A percentile compares a stretch with the other conserved stretches of the same genome.
Evolutionary conservation across 208 protist species (phyloP).

Genomic region (Crithidia sp.): DNA sequence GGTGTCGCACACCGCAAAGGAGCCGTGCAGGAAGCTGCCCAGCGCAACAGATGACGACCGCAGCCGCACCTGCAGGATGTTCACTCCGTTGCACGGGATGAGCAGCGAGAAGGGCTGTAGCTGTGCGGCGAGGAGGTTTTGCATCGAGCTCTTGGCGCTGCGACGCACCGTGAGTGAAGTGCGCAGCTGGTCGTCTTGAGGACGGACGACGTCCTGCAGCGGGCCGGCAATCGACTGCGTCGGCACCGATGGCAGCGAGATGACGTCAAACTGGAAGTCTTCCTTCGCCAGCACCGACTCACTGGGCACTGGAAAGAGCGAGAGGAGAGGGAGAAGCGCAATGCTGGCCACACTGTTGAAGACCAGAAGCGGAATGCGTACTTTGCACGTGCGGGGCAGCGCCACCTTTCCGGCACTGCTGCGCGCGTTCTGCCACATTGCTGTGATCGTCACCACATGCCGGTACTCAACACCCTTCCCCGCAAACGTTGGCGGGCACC

Average conservation of each 20-base stretch:
- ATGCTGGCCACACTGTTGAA: conserved; percentile 32
- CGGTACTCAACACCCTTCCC: conserved; percentile 34
- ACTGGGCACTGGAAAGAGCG: conserved; percentile 39
- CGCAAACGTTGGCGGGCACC: conserved; percentile 51
- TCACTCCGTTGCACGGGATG: conserved; percentile 29
- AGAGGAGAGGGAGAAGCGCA: conserved; percentile 32
- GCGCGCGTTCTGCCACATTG: conserved; percentile 25
- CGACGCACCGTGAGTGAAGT: conserved; percentile 22
- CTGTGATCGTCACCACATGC: conserved; percentile 23
- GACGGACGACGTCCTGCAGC: conserved; percentile 27
- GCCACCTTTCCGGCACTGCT: background rate
- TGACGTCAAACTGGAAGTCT: conserved; percentile 37
- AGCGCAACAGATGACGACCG: conserved; percentile 42
- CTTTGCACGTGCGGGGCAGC: conserved; percentile 9
- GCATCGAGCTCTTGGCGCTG: conserved; percentile 17
- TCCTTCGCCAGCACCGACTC: conserved; percentile 24
- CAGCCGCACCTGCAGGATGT: conserved; percentile 35
- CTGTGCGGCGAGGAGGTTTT: conserved; percentile 25
- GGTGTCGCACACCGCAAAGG: conserved; percentile 26
- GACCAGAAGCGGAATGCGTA: conserved; percentile 23
- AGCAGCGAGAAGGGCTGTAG: conserved; percentile 36
- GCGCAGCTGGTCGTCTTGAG: conserved; percentile 37
- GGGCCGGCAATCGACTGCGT: conserved; percentile 38
- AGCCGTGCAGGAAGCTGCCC: conserved; percentile 45
- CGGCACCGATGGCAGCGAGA: conserved; percentile 36